Base-by-base conservation (phyloP, 352 stramenopile species). In the Poterioochromonas sp. region DNA sequence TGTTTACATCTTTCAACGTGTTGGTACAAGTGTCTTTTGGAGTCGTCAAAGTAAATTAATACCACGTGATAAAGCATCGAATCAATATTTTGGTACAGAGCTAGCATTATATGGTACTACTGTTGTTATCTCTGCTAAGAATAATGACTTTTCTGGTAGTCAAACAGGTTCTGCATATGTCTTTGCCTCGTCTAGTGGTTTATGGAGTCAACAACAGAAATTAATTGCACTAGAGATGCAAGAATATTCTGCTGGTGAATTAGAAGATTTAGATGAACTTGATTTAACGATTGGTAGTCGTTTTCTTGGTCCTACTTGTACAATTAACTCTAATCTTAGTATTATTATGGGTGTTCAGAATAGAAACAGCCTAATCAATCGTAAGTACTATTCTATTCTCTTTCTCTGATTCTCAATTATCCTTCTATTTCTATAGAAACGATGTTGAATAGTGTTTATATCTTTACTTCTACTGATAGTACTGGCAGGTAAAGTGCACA, bases 151-250 rank as follows among this genome's bases (percentile, higher is more conserved):
- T 44, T 71, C 15, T 29, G 47, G 47, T 26, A 26, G 15, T 58
- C 47, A 58, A 26, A 71, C 18, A 32, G 62, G 62, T 26, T 71
- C 62, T 26, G 62, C 62, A 5, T 71, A 71, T 47, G 41, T 71
- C 11, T 71, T 71, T 44, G 8, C 8, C 54, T 39, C 26, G 20
- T 32, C 29, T 22, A 29, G 39, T 3, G 62, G 8, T 8, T 5
- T 15, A 32, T 71, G 62, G 62, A 43, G 12, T 32, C 62, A 71
- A 29, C 62, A 71, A 71, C 62, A 71, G 32, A 71, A 71, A 47
- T 29, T 71, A 20, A 44, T 71, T 41, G 5, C 62, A 26, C 12
- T 44, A 29, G 62, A 71, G 39, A 32, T 71, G 3, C 18, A 22
- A 29, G 3, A 71, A 43, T 71, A 71, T 47, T 3, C 2, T 32